Evolutionary conservation across 768 basidiomycete species (phyloP).

Genomic region (Paxillus rubicundulus): DNA sequence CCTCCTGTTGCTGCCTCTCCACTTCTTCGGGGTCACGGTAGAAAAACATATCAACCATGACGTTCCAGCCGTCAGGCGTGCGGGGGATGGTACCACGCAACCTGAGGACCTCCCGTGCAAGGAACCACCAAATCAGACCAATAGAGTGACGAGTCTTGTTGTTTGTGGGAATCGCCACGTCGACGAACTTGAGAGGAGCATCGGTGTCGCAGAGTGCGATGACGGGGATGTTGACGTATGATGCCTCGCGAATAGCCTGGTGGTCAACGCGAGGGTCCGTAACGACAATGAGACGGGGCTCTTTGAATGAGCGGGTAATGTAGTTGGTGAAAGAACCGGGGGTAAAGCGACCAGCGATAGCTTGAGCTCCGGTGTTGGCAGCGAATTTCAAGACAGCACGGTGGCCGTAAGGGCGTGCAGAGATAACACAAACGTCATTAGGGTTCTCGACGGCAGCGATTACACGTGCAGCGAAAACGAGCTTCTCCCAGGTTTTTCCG

Average conservation of each 20-base stretch:
- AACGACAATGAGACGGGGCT: conserved; percentile 96
- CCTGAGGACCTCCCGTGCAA: conserved; percentile 95
- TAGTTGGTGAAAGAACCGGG: conserved; percentile 99
- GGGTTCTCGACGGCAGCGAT: conserved; percentile 99
- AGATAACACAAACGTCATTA: conserved; percentile 96
- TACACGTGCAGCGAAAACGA: conserved; percentile 95
- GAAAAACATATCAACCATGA: conserved; percentile 99
- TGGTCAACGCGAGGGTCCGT: conserved; percentile 99
- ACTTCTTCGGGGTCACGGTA: conserved; percentile 99
- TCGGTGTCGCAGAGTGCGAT: conserved; percentile 99
- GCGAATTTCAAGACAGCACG: conserved; percentile 99
- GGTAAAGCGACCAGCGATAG: conserved; percentile 99
- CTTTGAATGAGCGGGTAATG: conserved; percentile 99
- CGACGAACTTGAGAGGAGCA: conserved; percentile 95
- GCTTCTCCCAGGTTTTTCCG: conserved; percentile 99
- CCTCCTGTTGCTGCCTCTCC: conserved; percentile 95
- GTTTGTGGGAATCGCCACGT: conserved; percentile 98
- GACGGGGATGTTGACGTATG: conserved; percentile 99
- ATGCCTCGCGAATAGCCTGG: conserved; percentile 99
- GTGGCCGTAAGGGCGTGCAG: conserved; percentile 97
- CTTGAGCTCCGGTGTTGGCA: conserved; percentile 96
- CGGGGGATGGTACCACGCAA: conserved; percentile 92
- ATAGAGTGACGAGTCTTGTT: conserved; percentile 98
- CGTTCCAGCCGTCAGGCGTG: conserved; percentile 90
- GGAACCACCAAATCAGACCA: conserved; percentile 97